Percentiles rank a stretch among this genome's conserved stretches.
These are phyloP conservation scores for Pestalotiopsis sp. DNA, from an alignment of 2,329 filamentous ascomycete genomes.

Conservation along the genomic window DNA sequence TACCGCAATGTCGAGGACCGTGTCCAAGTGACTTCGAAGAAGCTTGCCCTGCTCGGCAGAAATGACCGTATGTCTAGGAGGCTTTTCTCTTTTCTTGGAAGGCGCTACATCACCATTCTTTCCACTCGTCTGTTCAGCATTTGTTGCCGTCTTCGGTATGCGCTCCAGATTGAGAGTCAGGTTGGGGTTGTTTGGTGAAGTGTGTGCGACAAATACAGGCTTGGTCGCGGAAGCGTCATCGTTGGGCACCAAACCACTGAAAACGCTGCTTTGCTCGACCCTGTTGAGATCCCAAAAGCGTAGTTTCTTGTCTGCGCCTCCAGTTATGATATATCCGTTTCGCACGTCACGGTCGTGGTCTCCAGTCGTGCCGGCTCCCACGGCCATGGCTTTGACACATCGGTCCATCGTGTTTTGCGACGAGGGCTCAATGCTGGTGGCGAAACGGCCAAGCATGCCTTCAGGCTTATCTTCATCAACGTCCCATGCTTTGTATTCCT, in stretches of 20 bases:
- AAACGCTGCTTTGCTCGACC: constrained; percentile 76
- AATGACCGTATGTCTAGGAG: constrained; percentile 80
- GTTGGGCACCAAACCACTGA: constrained; percentile 71
- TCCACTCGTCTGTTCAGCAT: constrained; percentile 29
- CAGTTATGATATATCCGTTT: constrained; percentile 83
- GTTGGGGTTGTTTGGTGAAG: constrained; percentile 47
- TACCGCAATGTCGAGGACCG: constrained; percentile 84
- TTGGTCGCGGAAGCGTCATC: constrained; percentile 53
- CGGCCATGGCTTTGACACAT: constrained; percentile 75
- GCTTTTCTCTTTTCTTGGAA: constrained; percentile 40
- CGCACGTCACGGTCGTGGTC: constrained; percentile 72
- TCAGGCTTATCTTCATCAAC: constrained; percentile 89
- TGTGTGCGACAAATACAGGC: constrained; percentile 71
- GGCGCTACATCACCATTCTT: constrained; percentile 27
- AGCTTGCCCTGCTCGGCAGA: constrained; percentile 86
- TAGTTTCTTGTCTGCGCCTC: constrained; percentile 86
- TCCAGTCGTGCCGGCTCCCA: constrained; percentile 71
- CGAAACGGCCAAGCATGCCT: constrained; percentile 84
- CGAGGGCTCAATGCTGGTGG: constrained; percentile 69
- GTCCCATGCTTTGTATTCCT: constrained; percentile 80
- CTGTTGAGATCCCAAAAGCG: constrained; percentile 90
- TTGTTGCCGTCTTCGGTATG: constrained; percentile 42
- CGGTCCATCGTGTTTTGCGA: constrained; percentile 55
- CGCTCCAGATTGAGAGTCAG: constrained; percentile 70
- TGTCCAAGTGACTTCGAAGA: constrained; percentile 84